Evolutionary conservation across 169 alveolate species (phyloP).

Genomic region (Amoebophrya sp.): DNA sequence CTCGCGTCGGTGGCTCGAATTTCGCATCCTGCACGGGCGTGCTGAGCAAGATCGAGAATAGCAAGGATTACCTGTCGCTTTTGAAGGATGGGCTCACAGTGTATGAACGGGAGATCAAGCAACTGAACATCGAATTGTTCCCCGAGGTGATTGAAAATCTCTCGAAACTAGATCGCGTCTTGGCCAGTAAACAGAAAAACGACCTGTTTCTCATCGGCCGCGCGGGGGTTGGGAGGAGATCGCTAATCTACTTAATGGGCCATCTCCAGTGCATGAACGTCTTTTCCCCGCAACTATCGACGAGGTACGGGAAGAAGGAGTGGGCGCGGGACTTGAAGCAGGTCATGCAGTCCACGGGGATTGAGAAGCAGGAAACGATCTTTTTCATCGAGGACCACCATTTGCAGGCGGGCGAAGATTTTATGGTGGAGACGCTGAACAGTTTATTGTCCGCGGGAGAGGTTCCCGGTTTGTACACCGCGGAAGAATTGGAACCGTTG

Average conservation of each 20-base stretch:
- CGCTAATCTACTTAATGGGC: slow-evolving; percentile 57
- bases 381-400: slow-evolving; percentile 78
- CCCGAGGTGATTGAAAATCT: slow-evolving; percentile 68
- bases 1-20: neutral
- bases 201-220: slow-evolving; percentile 75
- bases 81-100: slow-evolving; percentile 61
- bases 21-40: neutral
- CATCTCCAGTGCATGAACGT: slow-evolving; percentile 67
- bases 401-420: slow-evolving; percentile 61
- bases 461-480: slow-evolving; percentile 73
- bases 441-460: slow-evolving; percentile 79
- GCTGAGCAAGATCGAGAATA: neutral
- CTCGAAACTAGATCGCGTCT: slow-evolving; percentile 66
- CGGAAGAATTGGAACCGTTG: slow-evolving; percentile 81
- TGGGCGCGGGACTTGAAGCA: slow-evolving; percentile 62
- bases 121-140: slow-evolving; percentile 62
- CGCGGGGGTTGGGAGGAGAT: slow-evolving; percentile 78
- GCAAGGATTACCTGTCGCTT: slow-evolving; percentile 55
- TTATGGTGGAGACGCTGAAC: slow-evolving; percentile 70
- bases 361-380: slow-evolving; percentile 61
- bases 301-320: slow-evolving; percentile 65
- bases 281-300: slow-evolving; percentile 66
- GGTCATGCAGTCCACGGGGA: slow-evolving; percentile 65
- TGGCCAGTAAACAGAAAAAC: slow-evolving; percentile 52
- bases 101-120: slow-evolving; percentile 79